Conservation (phyloP, 805 yeast species). For the Starmerella etchellsii region DNA sequence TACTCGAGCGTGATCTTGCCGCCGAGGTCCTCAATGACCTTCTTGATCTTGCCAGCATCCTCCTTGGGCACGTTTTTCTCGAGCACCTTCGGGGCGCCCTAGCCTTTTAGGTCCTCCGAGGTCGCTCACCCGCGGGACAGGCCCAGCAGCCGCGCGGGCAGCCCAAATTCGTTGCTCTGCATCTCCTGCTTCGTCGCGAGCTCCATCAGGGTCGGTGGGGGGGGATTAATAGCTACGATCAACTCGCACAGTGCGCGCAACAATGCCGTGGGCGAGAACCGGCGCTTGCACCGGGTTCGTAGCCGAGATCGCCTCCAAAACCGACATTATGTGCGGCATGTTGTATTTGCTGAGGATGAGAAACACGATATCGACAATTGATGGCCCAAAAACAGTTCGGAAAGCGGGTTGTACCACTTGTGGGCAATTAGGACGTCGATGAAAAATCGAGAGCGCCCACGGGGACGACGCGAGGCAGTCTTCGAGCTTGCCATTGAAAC, state of each 20-base stretch:
- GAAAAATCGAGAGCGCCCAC: slow-evolving; percentile 11
- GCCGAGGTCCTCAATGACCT: slow-evolving; percentile 85
- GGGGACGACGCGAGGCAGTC: background rate
- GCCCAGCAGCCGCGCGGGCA: slow-evolving; percentile 23
- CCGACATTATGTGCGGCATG: background rate
- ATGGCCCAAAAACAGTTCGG: slow-evolving; percentile 2
- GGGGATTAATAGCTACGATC: background rate
- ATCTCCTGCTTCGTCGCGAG: background rate
- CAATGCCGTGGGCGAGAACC: slow-evolving; percentile 8
- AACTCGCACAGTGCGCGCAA: slow-evolving; percentile 1
- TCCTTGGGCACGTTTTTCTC: slow-evolving; percentile 95
- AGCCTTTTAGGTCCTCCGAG: slow-evolving; percentile 20
- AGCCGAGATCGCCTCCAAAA: background rate
- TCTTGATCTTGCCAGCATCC: slow-evolving; percentile 93
- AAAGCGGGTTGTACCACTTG: slow-evolving; percentile 1
- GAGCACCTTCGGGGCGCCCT: slow-evolving; percentile 88
- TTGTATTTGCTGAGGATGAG: background rate
- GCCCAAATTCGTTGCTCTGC: background rate
- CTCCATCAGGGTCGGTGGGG: background rate
- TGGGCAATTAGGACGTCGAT: slow-evolving; percentile 6
- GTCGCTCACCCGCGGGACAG: slow-evolving; percentile 6
- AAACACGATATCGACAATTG: slow-evolving; percentile 4
- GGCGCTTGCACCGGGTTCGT: slow-evolving; percentile 1
- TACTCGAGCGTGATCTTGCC: slow-evolving; percentile 86
- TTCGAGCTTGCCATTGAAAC: slow-evolving; percentile 1